Evolutionary conservation across 371 early-diverging fungal species (phyloP).

Genomic region (Haplosporangium sp.): DNA sequence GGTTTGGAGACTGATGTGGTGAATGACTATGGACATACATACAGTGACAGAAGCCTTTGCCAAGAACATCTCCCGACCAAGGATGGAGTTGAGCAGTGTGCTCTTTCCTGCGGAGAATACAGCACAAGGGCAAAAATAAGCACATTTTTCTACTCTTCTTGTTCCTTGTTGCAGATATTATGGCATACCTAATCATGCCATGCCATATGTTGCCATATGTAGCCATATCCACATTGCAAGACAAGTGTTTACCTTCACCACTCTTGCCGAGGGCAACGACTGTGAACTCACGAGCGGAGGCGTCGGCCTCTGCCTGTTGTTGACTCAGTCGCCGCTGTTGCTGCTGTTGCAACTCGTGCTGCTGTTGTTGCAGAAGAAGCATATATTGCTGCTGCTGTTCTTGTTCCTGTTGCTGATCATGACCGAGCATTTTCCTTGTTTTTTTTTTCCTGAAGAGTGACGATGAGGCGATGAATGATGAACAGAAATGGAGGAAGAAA

Average conservation of each 20-base stretch:
- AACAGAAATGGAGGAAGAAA: not conserved
- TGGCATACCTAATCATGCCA: no score
- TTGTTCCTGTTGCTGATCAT: conserved; percentile 8
- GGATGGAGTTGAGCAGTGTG: conserved; percentile 50
- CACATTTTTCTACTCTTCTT: not conserved
- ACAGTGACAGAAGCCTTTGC: conserved; percentile 54
- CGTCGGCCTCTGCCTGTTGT: conserved; percentile 9
- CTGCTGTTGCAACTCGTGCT: conserved; percentile 10
- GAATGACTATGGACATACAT: conserved; percentile 18
- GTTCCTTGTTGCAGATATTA: not conserved
- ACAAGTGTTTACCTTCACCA: conserved; percentile 43
- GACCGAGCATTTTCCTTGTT: not conserved
- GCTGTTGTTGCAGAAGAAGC: conserved; percentile 33
- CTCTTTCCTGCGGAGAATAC: conserved; percentile 41
- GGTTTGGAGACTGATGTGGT: not conserved
- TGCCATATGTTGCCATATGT: no score
- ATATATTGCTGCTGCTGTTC: conserved; percentile 38
- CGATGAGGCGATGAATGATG: conserved; percentile 1
- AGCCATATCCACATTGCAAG: not conserved
- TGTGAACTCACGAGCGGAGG: conserved; percentile 37
- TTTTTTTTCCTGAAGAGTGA: not conserved
- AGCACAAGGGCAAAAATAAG: not conserved
- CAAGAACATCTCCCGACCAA: conserved; percentile 44
- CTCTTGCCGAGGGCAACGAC: conserved; percentile 50
- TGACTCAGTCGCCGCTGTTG: conserved; percentile 21